Base-by-base conservation (phyloP, 2,329 filamentous ascomycete genomes). In the Hymenotorrendiella dingleyae region DNA sequence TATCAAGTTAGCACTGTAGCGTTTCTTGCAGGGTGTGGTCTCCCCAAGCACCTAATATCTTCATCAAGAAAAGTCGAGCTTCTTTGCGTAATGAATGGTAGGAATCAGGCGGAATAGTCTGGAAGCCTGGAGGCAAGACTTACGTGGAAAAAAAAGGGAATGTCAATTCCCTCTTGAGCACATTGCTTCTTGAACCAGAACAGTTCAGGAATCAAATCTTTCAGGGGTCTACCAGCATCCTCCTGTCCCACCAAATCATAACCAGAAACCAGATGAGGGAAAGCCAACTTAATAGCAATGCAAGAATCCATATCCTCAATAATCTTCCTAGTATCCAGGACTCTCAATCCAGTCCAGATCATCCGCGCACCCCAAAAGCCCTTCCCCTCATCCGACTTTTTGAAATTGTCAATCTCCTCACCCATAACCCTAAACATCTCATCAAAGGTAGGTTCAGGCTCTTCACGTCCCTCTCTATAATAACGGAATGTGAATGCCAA, bases 131-230 rank as follows among this genome's bases (percentile, higher is more conserved):
- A n/a, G n/a, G n/a, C n/a, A n/a, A n/a, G n/a, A n/a, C n/a, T 27
- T 42, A 62, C 57, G 26, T 96, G 90, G 69, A 97, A 94, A 70
- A 94, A 94, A 69, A 96, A 95, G 1, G 91, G 91, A 8, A 98
- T 80, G 37, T 88, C 79, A 27, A 96, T 76, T 2, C 76, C 79
- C 57, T 88, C 82, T 58, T 86, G 74, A 1, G 78, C 76, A 62
- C 89, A 96, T 55, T 84, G 78, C 63, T 91, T 90, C 51, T 82
- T 82, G 73, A 97, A 96, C 88, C 88, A 96, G 64, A 96, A 91
- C 0, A 97, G 69, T 57, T 94, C 80, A 0, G 90, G 89, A 0
- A 91, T 74, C 3, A 94, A 67, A 53, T 93, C 85, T 22, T 75
- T 72, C 20, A 96, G 75, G 0, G 88, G 74, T 10, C 86, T 77